Percentiles rank a stretch among this genome's conserved stretches.
phyloP scores from a whole-genome alignment of 371 early-diverging fungal species.

The Mortierella sp. region DNA sequence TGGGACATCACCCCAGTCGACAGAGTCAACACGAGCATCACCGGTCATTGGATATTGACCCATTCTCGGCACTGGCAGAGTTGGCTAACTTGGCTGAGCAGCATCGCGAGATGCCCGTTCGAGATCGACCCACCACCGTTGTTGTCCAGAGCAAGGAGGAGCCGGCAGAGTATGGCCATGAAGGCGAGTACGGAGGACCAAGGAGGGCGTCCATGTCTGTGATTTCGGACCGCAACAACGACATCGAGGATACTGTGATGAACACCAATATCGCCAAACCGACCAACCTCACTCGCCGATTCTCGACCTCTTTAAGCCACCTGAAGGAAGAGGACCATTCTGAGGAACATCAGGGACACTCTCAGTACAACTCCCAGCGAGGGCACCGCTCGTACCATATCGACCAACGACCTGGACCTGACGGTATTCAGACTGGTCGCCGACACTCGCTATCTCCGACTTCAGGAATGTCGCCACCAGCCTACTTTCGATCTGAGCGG shows the following conservation, averaged over 20 bases:
- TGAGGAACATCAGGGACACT: conserved; percentile 6
- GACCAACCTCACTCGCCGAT: conserved; percentile 22
- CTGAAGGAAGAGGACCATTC: conserved; percentile 44
- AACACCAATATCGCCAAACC: conserved; percentile 22
- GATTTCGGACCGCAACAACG: background rate
- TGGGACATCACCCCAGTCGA: conserved; percentile 20
- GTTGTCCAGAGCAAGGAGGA: conserved; percentile 38
- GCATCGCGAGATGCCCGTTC: conserved; percentile 33
- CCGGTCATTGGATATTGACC: conserved; percentile 33
- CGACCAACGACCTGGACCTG: conserved; percentile 16
- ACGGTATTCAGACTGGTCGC: background rate
- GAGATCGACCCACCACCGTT: conserved; percentile 15
- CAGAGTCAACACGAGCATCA: conserved; percentile 29
- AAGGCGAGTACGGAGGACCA: conserved; percentile 5
- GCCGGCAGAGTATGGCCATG: background rate
- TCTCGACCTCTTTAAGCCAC: conserved; percentile 35
- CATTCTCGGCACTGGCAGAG: conserved; percentile 47
- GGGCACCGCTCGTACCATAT: conserved; percentile 23
- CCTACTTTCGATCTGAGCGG: conserved; percentile 21
- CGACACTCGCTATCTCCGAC: conserved; percentile 8
- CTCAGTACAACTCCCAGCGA: background rate
- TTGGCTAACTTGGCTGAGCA: conserved; percentile 49
- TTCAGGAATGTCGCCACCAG: background rate
- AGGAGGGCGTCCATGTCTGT: background rate
- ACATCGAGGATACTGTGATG: conserved; percentile 27